Evolutionary conservation across 176 grass and related monocot species (phyloP).

Genomic region (Lolium rigidum): DNA sequence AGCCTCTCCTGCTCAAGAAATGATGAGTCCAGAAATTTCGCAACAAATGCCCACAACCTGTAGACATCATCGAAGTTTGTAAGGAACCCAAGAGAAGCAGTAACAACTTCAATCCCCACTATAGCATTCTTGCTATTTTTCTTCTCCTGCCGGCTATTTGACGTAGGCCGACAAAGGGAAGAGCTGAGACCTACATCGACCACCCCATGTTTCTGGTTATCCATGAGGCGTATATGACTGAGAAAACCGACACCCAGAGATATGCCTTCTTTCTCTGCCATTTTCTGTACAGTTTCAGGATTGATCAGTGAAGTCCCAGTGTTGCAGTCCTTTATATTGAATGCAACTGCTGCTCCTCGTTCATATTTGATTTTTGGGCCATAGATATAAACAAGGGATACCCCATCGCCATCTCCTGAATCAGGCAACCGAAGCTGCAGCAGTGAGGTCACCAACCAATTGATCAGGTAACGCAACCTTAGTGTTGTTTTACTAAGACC

Average conservation of each 20-base stretch:
- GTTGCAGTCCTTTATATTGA: slow-evolving; percentile 86
- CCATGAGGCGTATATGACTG: slow-evolving; percentile 78
- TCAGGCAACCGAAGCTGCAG: slow-evolving; percentile 82
- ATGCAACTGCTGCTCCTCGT: slow-evolving; percentile 96
- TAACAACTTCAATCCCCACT: slow-evolving; percentile 77
- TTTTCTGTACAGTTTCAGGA: slow-evolving; percentile 86
- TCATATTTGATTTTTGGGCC: slow-evolving; percentile 99
- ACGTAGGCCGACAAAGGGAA: slow-evolving; percentile 53
- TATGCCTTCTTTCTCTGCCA: slow-evolving; percentile 91
- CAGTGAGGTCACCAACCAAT: slow-evolving; percentile 96
- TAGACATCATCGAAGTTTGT: slow-evolving; percentile 99
- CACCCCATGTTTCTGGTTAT: slow-evolving; percentile 70
- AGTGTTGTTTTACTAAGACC: slow-evolving; percentile 97
- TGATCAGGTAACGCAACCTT: slow-evolving; percentile 85
- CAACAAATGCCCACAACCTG: slow-evolving; percentile 88
- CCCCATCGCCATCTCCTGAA: slow-evolving; percentile 68
- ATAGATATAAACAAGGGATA: slow-evolving; percentile 82
- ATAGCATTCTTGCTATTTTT: slow-evolving; percentile 66
- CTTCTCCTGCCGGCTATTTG: slow-evolving; percentile 63
- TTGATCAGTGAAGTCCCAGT: slow-evolving; percentile 61
- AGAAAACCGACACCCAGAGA: slow-evolving; percentile 85
- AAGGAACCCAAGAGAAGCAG: slow-evolving; percentile 95
- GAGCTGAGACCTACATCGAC: slow-evolving; percentile 58
- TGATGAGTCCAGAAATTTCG: slow-evolving; percentile 81
- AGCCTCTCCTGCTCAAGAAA: slow-evolving; percentile 83